A percentile compares a stretch with the other conserved stretches of the same genome.
Evolutionary conservation across 805 yeast genomes (phyloP).

Genomic region (Lipomyces lipofer): DNA sequence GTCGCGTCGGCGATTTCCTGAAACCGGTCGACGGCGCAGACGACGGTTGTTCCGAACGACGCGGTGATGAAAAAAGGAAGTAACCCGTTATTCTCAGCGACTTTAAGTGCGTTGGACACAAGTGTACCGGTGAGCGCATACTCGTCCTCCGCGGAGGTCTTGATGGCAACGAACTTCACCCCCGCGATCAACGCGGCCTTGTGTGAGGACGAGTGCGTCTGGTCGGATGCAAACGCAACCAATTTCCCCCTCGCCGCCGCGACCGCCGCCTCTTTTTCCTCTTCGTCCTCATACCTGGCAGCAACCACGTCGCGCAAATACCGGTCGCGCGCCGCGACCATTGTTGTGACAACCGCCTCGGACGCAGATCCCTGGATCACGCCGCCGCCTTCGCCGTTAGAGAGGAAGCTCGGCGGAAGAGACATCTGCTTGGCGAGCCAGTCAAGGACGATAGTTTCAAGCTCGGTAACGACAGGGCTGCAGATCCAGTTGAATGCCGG

Average conservation of each 20-base stretch:
- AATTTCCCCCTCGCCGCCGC: constrained; percentile 31
- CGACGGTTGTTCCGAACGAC: constrained; percentile 33
- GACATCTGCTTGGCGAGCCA: constrained; percentile 33
- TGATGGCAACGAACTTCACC: constrained; percentile 26
- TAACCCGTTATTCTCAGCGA: constrained; percentile 23
- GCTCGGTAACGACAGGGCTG: constrained; percentile 34
- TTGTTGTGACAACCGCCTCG: constrained; percentile 31
- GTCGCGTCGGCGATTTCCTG: constrained; percentile 26
- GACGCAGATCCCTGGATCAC: constrained; percentile 35
- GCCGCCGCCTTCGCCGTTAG: constrained; percentile 34
- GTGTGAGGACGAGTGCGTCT: constrained; percentile 33
- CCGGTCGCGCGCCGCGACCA: constrained; percentile 34
- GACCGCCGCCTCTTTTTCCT: constrained; percentile 25
- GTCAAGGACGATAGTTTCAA: constrained; percentile 34
- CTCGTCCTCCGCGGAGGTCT: constrained; percentile 27
- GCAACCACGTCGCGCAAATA: constrained; percentile 29
- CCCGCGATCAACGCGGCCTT: constrained; percentile 35
- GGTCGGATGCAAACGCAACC: constrained; percentile 32
- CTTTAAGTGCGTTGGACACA: constrained; percentile 21
- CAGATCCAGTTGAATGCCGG: constrained; percentile 36
- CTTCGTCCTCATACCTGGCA: constrained; percentile 19
- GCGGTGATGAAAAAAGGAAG: constrained; percentile 33
- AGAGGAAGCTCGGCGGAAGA: constrained; percentile 28
- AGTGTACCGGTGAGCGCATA: constrained; percentile 25
- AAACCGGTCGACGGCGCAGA: constrained; percentile 31